Conservation (phyloP, 495 filamentous ascomycete species). For the Parmelia sp. region DNA sequence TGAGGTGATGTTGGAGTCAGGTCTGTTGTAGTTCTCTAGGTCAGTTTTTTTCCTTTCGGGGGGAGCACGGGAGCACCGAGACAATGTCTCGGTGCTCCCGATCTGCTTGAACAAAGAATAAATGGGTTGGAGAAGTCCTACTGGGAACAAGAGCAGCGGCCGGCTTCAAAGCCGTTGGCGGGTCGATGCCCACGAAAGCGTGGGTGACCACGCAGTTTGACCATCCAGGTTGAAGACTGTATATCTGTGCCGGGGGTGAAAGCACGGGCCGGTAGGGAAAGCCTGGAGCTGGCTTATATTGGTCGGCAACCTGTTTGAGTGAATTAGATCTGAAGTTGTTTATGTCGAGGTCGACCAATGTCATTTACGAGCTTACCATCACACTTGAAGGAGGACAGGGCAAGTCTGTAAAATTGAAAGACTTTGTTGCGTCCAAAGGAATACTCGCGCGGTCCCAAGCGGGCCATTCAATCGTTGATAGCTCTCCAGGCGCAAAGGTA, state of each 20-base stretch:
- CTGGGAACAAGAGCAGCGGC: background rate
- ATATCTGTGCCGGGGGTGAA: slow-evolving; percentile 1
- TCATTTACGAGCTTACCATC: slow-evolving; percentile 2
- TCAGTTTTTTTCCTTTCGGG: too few relatives aligned
- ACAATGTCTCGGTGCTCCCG: too few relatives aligned
- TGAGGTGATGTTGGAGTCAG: background rate
- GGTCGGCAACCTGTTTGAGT: slow-evolving; percentile 7
- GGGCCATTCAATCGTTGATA: slow-evolving; percentile 7
- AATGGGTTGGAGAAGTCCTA: too few relatives aligned
- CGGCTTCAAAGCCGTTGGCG: background rate
- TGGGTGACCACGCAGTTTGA: background rate
- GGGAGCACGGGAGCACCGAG: too few relatives aligned
- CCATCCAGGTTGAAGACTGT: slow-evolving; percentile 6
- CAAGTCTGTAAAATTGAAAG: slow-evolving; percentile 15
- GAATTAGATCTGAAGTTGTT: background rate
- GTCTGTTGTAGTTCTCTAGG: too few relatives aligned
- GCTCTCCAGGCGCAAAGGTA: slow-evolving; percentile 12
- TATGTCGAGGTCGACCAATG: background rate
- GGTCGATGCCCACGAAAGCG: slow-evolving; percentile 12
- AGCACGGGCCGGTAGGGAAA: slow-evolving; percentile 13
- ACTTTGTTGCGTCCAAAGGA: background rate
- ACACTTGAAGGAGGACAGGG: slow-evolving; percentile 13
- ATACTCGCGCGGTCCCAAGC: background rate
- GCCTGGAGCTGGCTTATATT: slow-evolving; percentile 14
- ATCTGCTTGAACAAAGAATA: too few relatives aligned